A percentile compares a stretch with the other conserved stretches of the same genome.
phyloP scores from a whole-genome alignment of 1,284 basidiomycete species.

The Heterobasidion occidentale region DNA sequence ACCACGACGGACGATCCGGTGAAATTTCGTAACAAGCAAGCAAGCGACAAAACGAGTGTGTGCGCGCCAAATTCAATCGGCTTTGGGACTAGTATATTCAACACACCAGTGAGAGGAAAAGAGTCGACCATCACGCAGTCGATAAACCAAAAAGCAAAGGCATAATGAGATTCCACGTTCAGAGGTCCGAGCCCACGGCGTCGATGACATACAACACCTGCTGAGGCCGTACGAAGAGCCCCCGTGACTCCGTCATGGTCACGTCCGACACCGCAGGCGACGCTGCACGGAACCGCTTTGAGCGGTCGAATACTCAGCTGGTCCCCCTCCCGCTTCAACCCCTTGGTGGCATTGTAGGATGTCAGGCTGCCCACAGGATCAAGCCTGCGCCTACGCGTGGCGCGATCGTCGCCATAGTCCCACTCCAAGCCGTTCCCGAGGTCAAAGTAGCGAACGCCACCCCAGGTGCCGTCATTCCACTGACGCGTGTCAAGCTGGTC shows the following conservation, averaged over 20 bases:
- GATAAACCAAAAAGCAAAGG: too few relatives aligned
- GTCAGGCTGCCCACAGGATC: slow-evolving; percentile 24
- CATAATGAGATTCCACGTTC: neutral
- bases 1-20: too few relatives aligned
- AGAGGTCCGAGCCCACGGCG: slow-evolving; percentile 43
- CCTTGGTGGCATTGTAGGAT: slow-evolving; percentile 16
- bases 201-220: slow-evolving; percentile 79
- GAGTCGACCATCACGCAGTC: too few relatives aligned
- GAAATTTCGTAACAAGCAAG: too few relatives aligned
- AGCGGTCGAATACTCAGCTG: slow-evolving; percentile 48
- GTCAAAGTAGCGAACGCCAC: slow-evolving; percentile 77
- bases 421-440: slow-evolving; percentile 51
- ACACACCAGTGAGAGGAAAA: too few relatives aligned
- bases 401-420: slow-evolving; percentile 44
- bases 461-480: slow-evolving; percentile 80
- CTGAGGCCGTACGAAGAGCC: slow-evolving; percentile 72
- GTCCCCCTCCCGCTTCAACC: slow-evolving; percentile 61
- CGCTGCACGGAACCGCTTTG: slow-evolving; percentile 62
- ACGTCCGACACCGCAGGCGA: slow-evolving; percentile 63
- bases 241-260: slow-evolving; percentile 55
- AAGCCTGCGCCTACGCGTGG: slow-evolving; percentile 39
- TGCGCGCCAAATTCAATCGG: too few relatives aligned
- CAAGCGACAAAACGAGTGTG: too few relatives aligned
- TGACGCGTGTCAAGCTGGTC: slow-evolving; percentile 49
- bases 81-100: too few relatives aligned